Evolutionary conservation across 176 grass and related monocot species (phyloP), one percentile per base, ranked within the genome.

Genomic region (Guadua angustifolia): DNA sequence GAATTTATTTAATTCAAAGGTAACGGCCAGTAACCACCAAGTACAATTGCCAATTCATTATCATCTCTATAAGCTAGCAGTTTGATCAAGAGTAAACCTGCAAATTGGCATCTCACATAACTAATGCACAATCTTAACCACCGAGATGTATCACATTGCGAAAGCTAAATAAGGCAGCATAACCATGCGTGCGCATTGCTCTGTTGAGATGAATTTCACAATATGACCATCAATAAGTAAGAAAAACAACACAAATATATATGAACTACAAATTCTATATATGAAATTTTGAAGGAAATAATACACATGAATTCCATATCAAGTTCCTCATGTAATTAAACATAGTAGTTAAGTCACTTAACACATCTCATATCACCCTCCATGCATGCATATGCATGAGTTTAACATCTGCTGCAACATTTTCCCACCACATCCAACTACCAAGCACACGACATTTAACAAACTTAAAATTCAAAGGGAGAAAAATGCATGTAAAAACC

Each of bases 321-420:
- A 83, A 74, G 59, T 79, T 79, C 61, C 74, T 79, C 84, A 83
- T 87, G 52, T 73, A 90, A 87, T 79, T 87, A 87, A 90, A 87
- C 88, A 89, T 69, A 90, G 79, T 55, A 55, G 47, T 77, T 85
- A 86, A 90, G 84, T 90, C 83, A 83, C 88, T 46, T 74, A 66
- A 83, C 79, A 86, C 79, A 66, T 66, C 45, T 43, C 71, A 84
- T 83, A 90, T 86, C 73, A 74, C 79, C 71, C 67, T 78, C 74
- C 84, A 73, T n/a, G n/a, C n/a, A n/a, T n/a, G n/a, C n/a, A n/a
- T n/a, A n/a, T n/a, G n/a, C n/a, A n/a, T 86, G 88, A 59, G 42
- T 79, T 79, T 79, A 57, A 83, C 79, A 86, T 69, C 79, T 73
- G 56, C 62, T 73, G 63, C 78, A 83, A 38, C 29, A 49, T 74